A percentile compares a stretch with the other conserved stretches of the same genome.
Evolutionary conservation across 768 basidiomycete species (phyloP).

Genomic region (Lactarius deliciosus): DNA sequence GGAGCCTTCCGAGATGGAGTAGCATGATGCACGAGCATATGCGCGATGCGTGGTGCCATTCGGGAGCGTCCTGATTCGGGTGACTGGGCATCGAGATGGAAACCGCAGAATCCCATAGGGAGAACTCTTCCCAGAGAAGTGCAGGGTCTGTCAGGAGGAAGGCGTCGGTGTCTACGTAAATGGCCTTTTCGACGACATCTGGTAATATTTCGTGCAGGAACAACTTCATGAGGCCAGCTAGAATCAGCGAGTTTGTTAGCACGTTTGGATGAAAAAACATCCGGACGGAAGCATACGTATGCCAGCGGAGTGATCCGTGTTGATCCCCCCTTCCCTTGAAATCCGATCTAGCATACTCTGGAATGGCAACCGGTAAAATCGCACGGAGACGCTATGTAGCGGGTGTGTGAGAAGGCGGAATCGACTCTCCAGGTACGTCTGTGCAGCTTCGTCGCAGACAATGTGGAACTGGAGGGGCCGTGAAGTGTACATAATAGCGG

Average conservation of each 20-base stretch:
- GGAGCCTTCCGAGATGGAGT: conserved; percentile 48
- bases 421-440: conserved; percentile 41
- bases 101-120: conserved; percentile 36
- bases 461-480: conserved; percentile 45
- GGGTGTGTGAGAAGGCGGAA: conserved; percentile 43
- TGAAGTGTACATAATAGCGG: conserved; percentile 42
- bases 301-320: conserved; percentile 49
- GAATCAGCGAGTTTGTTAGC: not conserved
- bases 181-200: conserved; percentile 42
- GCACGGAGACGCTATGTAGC: conserved; percentile 39
- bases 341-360: conserved; percentile 46
- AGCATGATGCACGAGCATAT: conserved; percentile 56
- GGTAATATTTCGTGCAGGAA: conserved; percentile 54
- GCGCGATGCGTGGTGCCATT: conserved; percentile 47
- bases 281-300: conserved; percentile 40
- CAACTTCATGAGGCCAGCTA: conserved; percentile 53
- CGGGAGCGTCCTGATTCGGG: conserved; percentile 40
- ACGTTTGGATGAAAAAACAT: not conserved
- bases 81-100: conserved; percentile 48
- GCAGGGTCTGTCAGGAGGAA: conserved; percentile 49
- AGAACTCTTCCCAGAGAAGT: conserved; percentile 47
- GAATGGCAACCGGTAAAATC: conserved; percentile 44
- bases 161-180: conserved; percentile 54
- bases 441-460: conserved; percentile 46
- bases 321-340: conserved; percentile 46